A percentile compares a stretch with the other conserved stretches of the same genome.
These are phyloP conservation scores for Gamsiella multidivaricata DNA, from an alignment of 192 early-diverging fungal species.

Conservation along the genomic window DNA sequence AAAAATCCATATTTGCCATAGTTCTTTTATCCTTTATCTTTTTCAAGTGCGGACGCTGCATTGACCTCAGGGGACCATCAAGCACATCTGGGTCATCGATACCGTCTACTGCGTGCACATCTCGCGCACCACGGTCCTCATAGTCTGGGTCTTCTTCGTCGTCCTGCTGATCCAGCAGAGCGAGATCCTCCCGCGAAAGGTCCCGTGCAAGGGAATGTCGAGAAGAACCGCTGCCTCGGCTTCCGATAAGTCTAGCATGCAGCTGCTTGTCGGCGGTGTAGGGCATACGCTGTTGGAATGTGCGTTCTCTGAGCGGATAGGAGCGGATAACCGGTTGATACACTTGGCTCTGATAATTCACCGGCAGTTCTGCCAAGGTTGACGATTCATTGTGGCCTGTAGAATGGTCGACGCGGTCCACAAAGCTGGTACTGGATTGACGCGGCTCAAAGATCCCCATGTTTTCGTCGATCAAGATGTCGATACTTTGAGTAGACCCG, in stretches of 20 bases:
- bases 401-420: too few species aligned
- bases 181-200: neutral
- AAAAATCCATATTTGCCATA: neutral
- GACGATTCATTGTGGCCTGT: neutral
- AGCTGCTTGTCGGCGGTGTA: slow-evolving; percentile 42
- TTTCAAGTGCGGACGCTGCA: neutral
- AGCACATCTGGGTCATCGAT: neutral
- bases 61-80: too few species aligned
- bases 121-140: slow-evolving; percentile 1
- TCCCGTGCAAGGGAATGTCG: neutral
- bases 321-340: neutral
- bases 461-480: too few species aligned
- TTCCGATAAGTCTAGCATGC: slow-evolving; percentile 25
- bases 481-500: neutral
- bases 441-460: too few species aligned
- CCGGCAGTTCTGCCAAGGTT: too few species aligned
- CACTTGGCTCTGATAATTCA: too few species aligned
- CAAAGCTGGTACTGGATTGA: too few species aligned
- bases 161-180: neutral
- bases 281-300: slow-evolving; percentile 28
- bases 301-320: slow-evolving; percentile 29
- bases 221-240: neutral
- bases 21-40: neutral
- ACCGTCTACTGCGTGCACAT: neutral
- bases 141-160: slow-evolving; percentile 31